Conservation (phyloP, 2,329 filamentous ascomycete species). For the Diaporthe citriasiana region DNA sequence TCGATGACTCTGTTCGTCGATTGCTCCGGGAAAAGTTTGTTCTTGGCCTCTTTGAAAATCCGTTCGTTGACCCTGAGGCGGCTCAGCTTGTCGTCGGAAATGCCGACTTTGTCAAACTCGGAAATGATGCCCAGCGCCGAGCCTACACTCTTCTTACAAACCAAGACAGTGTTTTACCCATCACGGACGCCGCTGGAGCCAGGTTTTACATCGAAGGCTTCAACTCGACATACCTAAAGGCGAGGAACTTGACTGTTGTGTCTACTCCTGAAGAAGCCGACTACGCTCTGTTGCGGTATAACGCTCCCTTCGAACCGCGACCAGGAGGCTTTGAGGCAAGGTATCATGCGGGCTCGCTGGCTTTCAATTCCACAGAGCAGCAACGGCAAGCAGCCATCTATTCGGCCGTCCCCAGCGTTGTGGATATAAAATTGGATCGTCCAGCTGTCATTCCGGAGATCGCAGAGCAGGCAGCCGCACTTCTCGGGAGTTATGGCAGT, state of each 20-base stretch:
- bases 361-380: slow-evolving; percentile 14
- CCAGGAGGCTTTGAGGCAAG: slow-evolving; percentile 10
- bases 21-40: slow-evolving; percentile 65
- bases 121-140: slow-evolving; percentile 53
- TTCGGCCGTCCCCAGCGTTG: slow-evolving; percentile 54
- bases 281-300: slow-evolving; percentile 15
- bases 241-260: slow-evolving; percentile 15
- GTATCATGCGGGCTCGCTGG: slow-evolving; percentile 4
- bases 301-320: slow-evolving; percentile 15
- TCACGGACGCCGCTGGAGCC: slow-evolving; percentile 51
- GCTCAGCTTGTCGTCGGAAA: slow-evolving; percentile 60
- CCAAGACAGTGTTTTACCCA: not conserved
- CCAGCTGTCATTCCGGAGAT: slow-evolving; percentile 59
- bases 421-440: slow-evolving; percentile 59
- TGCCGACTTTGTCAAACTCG: slow-evolving; percentile 56
- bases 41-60: slow-evolving; percentile 66
- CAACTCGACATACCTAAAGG: slow-evolving; percentile 7
- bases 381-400: slow-evolving; percentile 49
- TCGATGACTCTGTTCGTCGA: slow-evolving; percentile 61
- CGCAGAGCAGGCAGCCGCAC: slow-evolving; percentile 53
- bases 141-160: slow-evolving; percentile 48
- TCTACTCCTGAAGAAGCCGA: slow-evolving; percentile 15
- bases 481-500: slow-evolving; percentile 57
- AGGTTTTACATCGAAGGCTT: slow-evolving; percentile 31
- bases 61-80: slow-evolving; percentile 61